Evolutionary conservation across 2,329 filamentous ascomycete genomes (phyloP), one percentile per base, ranked within the genome.

Genomic region (Apiospora saccharicola): DNA sequence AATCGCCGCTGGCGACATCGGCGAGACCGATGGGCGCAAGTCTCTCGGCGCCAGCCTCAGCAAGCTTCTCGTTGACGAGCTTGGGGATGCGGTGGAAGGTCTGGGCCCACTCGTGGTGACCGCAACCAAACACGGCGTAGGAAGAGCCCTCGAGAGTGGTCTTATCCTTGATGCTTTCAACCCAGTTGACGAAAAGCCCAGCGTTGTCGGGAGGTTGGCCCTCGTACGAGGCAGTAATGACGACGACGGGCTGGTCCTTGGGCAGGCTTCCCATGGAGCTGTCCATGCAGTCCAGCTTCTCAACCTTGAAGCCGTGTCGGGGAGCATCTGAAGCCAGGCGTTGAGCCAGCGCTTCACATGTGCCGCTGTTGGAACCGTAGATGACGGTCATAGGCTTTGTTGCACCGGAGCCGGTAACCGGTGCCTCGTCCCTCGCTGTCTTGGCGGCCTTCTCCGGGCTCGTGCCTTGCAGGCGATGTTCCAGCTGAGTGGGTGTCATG

Each of bases 281-380:
- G 74, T 91, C 87, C 70, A 91, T 80, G n/a, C 86, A 85, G 30
- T 87, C 85, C 1, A 92, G 13, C 88, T 82, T 34, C 93, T 79
- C 70, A 1, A 82, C 79, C 5, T 80, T 81, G 80, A 90, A 94
- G 0, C 92, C 92, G 75, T 90, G 89, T 3, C 80, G 79, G 1
- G 83, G 77, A 0, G 91, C 91, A 77, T 90, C 88, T 8, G 86
- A 84, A 0, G 90, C 90, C 12, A 94, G 79, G 34, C 88, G 85
- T 74, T 92, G 87, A 0, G 92, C 90, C 64, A 94, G 85, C 0
- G 90, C 86, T 80, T 94, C 91, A 78, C 93, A 95, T 1, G 93
- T 95, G 0, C 93, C 93, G 2, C 90, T 90, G 78, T 94, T 94
- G 26, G 91, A 93, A 2, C 93, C 93, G 77, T 93, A 95, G 51